Base-by-base conservation (phyloP, 164 flowering plant species). In the Dillenia suffruticosa region DNA sequence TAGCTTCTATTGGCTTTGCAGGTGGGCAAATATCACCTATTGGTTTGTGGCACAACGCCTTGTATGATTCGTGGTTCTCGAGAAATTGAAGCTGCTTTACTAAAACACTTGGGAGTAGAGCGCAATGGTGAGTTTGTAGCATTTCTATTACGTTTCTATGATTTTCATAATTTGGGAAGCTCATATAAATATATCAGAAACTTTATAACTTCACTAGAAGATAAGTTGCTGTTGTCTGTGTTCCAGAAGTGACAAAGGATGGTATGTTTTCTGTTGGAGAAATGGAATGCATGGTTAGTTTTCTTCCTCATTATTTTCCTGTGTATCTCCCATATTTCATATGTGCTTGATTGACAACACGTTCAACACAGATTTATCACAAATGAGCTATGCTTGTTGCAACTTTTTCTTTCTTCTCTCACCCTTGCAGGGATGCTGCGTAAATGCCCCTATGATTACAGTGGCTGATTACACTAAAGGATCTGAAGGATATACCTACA, bases 41-140 rank as follows among this genome's bases (percentile, higher is more conserved):
- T 92, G 79, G 99, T 95, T 54, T 95, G 99, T 72, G 99, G 99
- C 51, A 95, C 99, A 56, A 79, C 99, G 48, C 99, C 99, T 49
- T 95, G 99, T 75, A 95, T 95, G 99, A 85, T 95, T n/a, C 99
- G 97, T 61, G 99, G 99, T 65, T 95, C 99, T 56, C 86, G 97
- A 57, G 97, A 85, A 49, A 95, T 95, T 74, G 99, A 95, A 74
- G 82, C 72, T 12, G 89, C 99, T 49, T 75, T 95, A 61, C 84
- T 95, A 65, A 87, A 92, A 61, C 97, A 95, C 70, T 82, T 95
- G 51, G 96, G 96, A 69, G 99, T 92, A 72, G 85, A 92, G 76
- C 96, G 99, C 75, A 90, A 88, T 83, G 99, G 99, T 92, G 32
- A 76, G 76, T 59, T 56, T 49, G 19, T 9, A 47, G 54, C 51